Conservation (phyloP, 2,329 filamentous ascomycete genomes). For the Phoma herbarum region DNA sequence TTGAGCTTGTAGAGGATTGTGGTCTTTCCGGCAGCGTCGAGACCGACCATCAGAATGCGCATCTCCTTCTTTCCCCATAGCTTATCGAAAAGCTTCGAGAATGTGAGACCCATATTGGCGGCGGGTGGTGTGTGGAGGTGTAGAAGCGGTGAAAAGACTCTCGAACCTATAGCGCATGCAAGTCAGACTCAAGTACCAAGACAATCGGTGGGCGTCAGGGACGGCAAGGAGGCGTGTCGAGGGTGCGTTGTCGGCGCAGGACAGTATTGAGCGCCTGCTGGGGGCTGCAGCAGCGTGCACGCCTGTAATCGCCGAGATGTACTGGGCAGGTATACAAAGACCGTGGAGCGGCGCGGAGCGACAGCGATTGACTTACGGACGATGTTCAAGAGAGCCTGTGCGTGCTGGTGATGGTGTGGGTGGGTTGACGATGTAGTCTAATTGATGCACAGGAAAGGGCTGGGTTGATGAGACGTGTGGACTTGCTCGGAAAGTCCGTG, state of each 20-base stretch:
- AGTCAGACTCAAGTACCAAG: conserved; percentile 27
- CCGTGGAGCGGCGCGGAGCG: conserved; percentile 25
- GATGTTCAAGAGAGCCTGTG: conserved; percentile 47
- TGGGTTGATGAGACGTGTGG: conserved; percentile 49
- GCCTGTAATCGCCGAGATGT: conserved; percentile 32
- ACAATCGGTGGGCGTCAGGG: conserved; percentile 22
- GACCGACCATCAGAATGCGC: conserved; percentile 96
- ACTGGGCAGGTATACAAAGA: conserved; percentile 26
- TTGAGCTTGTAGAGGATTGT: conserved; percentile 98
- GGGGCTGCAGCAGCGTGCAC: conserved; percentile 36
- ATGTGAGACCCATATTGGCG: conserved; percentile 87
- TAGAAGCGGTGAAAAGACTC: conserved; percentile 46
- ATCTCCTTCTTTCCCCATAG: conserved; percentile 99
- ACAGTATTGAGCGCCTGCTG: conserved; percentile 40
- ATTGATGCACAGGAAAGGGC: conserved; percentile 52
- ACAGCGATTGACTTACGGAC: conserved; percentile 45
- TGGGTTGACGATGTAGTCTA: conserved; percentile 50
- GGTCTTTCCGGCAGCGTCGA: conserved; percentile 98
- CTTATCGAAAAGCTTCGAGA: conserved; percentile 97
- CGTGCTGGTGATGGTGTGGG: conserved; percentile 48
- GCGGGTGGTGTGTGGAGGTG: conserved; percentile 46
- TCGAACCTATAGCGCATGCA: conserved; percentile 43
- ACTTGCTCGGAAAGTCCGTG: conserved; percentile 32
- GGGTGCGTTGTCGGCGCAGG: conserved; percentile 20
- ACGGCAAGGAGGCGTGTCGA: conserved; percentile 19